Conservation (phyloP, 768 basidiomycete genomes). For the Hydnomerulius pinastri region DNA sequence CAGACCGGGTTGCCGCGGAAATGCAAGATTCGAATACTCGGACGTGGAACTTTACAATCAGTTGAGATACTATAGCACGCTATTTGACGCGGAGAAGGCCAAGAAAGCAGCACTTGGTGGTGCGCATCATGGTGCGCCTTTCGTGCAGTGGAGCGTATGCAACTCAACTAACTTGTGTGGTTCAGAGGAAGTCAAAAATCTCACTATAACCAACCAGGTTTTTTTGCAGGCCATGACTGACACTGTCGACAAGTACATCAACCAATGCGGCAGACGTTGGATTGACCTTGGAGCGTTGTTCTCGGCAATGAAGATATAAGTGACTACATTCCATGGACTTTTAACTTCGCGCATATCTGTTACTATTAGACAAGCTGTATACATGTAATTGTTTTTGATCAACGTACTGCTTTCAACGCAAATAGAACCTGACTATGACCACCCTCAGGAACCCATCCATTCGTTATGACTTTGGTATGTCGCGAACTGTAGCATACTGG, state of each 20-base stretch:
- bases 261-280: slow-evolving; percentile 87
- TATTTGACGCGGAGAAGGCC: slow-evolving; percentile 77
- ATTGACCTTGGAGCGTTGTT: slow-evolving; percentile 82
- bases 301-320: slow-evolving; percentile 71
- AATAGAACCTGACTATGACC: not conserved
- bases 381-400: slow-evolving; percentile 2
- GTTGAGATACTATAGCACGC: slow-evolving; percentile 74
- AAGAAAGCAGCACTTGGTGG: slow-evolving; percentile 51
- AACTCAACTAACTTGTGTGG: not conserved
- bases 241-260: slow-evolving; percentile 78
- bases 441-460: not conserved
- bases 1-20: slow-evolving; percentile 30
- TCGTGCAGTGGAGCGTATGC: not conserved
- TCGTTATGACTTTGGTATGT: slow-evolving; percentile 18
- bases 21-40: slow-evolving; percentile 59
- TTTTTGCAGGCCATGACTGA: slow-evolving; percentile 54
- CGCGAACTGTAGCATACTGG: slow-evolving; percentile 53
- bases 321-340: not conserved
- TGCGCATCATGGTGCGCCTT: slow-evolving; percentile 39
- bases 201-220: slow-evolving; percentile 49
- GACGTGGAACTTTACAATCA: slow-evolving; percentile 89
- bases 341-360: not conserved
- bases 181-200: slow-evolving; percentile 56
- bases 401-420: slow-evolving; percentile 5
- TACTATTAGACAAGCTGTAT: slow-evolving; percentile 11